Evolutionary conservation across 805 yeast species (phyloP), one percentile per base, ranked within the genome.

Genomic region (Lachancea kluyveri): DNA sequence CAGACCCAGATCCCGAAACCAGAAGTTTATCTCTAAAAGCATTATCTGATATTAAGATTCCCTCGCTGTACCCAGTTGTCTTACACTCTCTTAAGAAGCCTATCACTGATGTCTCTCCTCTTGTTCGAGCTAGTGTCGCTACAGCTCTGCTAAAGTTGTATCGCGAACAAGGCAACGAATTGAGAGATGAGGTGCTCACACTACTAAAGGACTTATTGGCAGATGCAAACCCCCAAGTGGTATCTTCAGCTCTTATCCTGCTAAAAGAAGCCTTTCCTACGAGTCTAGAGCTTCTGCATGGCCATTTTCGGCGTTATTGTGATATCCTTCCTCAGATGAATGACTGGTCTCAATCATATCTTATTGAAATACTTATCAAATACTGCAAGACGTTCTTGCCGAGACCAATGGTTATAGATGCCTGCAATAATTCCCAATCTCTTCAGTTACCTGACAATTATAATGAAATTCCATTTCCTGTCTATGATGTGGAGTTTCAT

Each of bases 101-200:
- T 5, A 58, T 72, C 3, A 57, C 68, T 6, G 99, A 92, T 50
- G 67, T 77, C 3, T 77, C 92, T 6, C 77, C 95, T 0, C 51
- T 70, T 10, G 98, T 92, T 3, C 69, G 97, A 41, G 63, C 79
- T 20, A 80, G 94, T 2, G 74, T 90, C 2, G 87, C 90, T 2
- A 67, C 80, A 28, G 83, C 95, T 0, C 65, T 87, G 19, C 69
- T 76, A 4, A 85, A 82, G 33, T 53, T 75, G 17, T 63, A 55
- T 38, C 65, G 49, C 20, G 51, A 63, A 33, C 59, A 67, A 22
- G 51, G 62, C 12, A 62, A 65, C 6, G 67, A 63, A 9, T 54
- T 66, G 3, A 60, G 73, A 1, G 61, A 64, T 21, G 56, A 60
- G 13, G 64, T 85, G 21, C 42, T 67, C 6, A 71, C 62, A 2